Evolutionary conservation across 805 yeast genomes (phyloP), one percentile per base, ranked within the genome.

Genomic region (Ogataea nonfermentans): DNA sequence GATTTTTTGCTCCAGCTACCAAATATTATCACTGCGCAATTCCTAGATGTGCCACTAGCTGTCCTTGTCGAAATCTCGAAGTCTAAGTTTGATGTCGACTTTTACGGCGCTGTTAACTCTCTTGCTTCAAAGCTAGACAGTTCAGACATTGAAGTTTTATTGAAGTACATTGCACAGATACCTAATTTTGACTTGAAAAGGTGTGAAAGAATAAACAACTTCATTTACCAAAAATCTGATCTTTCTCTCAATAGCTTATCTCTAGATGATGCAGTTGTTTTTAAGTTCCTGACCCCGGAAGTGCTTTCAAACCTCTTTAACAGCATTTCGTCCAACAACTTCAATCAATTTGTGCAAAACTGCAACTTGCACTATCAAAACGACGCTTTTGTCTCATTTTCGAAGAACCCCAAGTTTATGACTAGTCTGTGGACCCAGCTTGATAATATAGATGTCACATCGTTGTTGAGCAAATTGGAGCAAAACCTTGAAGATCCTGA

Each of bases 1-100:
- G 51, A 53, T 3, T 61, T 71, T 29, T 44, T 73, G 12, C 49
- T 50, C 13, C 61, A 60, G 11, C 12, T 74, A 6, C 67, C 72
- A 4, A 48, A 54, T 2, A 55, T 56, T 44, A 43, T 71, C 5
- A 57, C 65, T 0, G 50, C 59, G 5, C 32, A 42, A 0, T 56
- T 58, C 12, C 49, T 61, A 33, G 66, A 61, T 4, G 32, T 37
- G 8, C 66, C 70, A 2, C 47, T 71, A 10, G 35, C 46, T 1
- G 44, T 71, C 3, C 39, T 74, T 29, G 46, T 55, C 2, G 37
- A 49, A 6, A 69, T 64, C 22, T 35, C 51, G 4, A 45, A 41
- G 4, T 52, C 58, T 0, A 25, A 35, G 9, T 35, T 38, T 8
- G 23, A 28, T 1, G 11, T 35, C 46, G 72, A 12, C 52, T 59